A percentile compares a stretch with the other conserved stretches of the same genome.
Conservation (phyloP, 148 eudicot species). For the Rhododendron ovatum region DNA sequence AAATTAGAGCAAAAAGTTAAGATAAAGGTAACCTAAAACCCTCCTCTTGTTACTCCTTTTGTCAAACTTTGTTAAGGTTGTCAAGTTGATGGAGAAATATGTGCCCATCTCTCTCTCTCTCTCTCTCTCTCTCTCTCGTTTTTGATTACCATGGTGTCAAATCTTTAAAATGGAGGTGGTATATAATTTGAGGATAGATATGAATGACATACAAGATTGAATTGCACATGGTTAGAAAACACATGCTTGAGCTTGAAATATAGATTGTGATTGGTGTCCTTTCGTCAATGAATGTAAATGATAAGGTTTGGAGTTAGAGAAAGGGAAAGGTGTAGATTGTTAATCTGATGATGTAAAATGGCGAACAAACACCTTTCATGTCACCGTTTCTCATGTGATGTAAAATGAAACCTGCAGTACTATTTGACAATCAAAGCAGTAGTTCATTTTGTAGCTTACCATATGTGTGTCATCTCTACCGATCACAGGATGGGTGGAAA, state of each 20-base stretch:
- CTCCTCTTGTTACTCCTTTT: background rate
- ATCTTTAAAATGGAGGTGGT: background rate
- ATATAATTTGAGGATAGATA: background rate
- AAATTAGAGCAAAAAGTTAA: too few species aligned
- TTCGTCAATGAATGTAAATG: background rate
- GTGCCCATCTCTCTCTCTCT: background rate
- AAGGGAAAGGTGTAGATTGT: background rate
- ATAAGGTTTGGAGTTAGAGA: background rate
- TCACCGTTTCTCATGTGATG: background rate
- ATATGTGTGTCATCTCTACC: too few species aligned
- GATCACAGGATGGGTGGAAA: too few species aligned
- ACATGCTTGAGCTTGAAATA: background rate
- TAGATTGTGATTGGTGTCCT: background rate
- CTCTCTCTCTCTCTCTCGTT: background rate
- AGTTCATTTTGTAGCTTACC: too few species aligned
- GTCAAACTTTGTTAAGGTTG: background rate
- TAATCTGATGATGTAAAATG: background rate
- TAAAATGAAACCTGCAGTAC: background rate
- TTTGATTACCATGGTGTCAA: slow-evolving; percentile 1
- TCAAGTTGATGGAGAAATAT: background rate
- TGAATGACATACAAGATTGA: background rate
- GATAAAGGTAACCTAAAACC: background rate
- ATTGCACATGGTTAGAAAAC: background rate
- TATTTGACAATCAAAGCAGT: too few species aligned
- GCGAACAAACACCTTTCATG: background rate